Evolutionary conservation across 208 protist genomes (phyloP).

Genomic region (Trypanosoma boissoni): DNA sequence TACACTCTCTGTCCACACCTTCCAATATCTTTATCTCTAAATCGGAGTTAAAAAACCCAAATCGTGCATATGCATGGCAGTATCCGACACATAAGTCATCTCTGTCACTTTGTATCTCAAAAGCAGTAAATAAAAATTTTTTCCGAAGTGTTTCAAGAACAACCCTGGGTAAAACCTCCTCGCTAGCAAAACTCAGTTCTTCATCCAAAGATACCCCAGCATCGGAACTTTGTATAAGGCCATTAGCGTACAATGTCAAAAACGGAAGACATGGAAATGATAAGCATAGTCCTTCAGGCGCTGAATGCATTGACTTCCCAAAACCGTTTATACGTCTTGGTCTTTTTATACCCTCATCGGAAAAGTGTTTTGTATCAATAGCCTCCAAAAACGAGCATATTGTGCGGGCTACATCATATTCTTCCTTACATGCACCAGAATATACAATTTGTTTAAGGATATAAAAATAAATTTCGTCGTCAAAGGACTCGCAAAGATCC

Average conservation of each 20-base stretch:
- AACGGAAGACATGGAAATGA: slow-evolving; percentile 77
- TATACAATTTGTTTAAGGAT: slow-evolving; percentile 48
- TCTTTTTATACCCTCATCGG: background rate
- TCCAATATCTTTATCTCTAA: slow-evolving; percentile 52
- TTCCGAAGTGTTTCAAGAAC: slow-evolving; percentile 33
- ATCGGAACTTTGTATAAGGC: slow-evolving; percentile 66
- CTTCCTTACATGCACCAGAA: slow-evolving; percentile 50
- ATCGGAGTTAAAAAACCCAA: slow-evolving; percentile 43
- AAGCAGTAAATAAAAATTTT: slow-evolving; percentile 41
- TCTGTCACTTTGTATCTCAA: slow-evolving; percentile 13
- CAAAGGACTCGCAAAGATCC: slow-evolving; percentile 21
- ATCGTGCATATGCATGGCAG: slow-evolving; percentile 25
- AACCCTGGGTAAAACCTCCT: slow-evolving; percentile 19
- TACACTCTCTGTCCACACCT: slow-evolving; percentile 25
- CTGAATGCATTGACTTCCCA: slow-evolving; percentile 1
- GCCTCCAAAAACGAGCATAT: slow-evolving; percentile 67
- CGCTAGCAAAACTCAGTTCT: slow-evolving; percentile 25
- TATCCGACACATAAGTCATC: slow-evolving; percentile 7
- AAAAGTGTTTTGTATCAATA: slow-evolving; percentile 56
- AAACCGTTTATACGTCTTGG: slow-evolving; percentile 16
- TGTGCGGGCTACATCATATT: slow-evolving; percentile 43
- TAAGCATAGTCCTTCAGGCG: slow-evolving; percentile 26
- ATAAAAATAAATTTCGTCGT: slow-evolving; percentile 62
- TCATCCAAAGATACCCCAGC: no score
- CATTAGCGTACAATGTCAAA: slow-evolving; percentile 62